Conservation (phyloP, 2,329 filamentous ascomycete species). For the Aspergillus sp. region DNA sequence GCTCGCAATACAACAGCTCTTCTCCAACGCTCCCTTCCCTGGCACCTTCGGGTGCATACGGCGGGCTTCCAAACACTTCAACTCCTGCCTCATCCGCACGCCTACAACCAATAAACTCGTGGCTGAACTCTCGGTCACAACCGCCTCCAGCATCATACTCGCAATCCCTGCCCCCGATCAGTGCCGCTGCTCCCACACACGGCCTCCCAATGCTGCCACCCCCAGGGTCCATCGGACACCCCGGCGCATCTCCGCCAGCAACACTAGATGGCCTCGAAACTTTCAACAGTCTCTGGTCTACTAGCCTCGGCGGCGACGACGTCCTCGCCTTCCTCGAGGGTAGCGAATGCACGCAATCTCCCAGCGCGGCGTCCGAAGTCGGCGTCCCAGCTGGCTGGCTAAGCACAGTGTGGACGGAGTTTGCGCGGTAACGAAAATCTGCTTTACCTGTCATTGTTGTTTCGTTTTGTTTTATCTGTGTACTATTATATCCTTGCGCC, state of each 20-base stretch:
- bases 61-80: constrained; percentile 18
- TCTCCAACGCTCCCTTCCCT: constrained; percentile 36
- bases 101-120: constrained; percentile 42
- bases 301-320: constrained; percentile 39
- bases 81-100: constrained; percentile 31
- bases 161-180: constrained; percentile 41
- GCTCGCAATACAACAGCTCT: constrained; percentile 28
- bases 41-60: constrained; percentile 22
- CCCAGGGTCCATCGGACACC: constrained; percentile 31
- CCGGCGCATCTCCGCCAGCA: constrained; percentile 30
- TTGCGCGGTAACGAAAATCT: constrained; percentile 23
- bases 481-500: constrained; percentile 6
- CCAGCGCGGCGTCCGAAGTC: constrained; percentile 29
- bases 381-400: constrained; percentile 37
- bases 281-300: constrained; percentile 27
- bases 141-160: constrained; percentile 35
- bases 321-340: constrained; percentile 39
- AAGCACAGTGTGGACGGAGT: constrained; percentile 36
- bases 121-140: constrained; percentile 33
- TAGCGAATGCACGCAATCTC: constrained; percentile 31
- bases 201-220: constrained; percentile 36
- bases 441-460: neutral
- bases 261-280: constrained; percentile 29
- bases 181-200: constrained; percentile 30
- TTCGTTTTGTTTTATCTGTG: constrained; percentile 3